phyloP scores from a whole-genome alignment of 345 rosid species.

The Kernera saxatilis region DNA sequence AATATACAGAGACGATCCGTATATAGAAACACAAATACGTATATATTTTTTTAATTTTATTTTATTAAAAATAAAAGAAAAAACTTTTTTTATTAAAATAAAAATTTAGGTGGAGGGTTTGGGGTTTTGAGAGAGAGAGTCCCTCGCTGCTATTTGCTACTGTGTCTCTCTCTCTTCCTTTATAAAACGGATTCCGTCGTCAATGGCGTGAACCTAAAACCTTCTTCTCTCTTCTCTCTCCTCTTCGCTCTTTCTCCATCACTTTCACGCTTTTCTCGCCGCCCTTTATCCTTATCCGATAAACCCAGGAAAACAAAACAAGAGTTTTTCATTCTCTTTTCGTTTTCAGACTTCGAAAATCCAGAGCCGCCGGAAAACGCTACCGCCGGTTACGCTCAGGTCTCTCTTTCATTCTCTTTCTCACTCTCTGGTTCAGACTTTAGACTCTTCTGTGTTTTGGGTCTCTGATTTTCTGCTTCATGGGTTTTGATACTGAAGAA shows the following conservation, averaged over 20 bases:
- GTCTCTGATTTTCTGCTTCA: not conserved
- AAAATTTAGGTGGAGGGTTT: slow-evolving; percentile 25
- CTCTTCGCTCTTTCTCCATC: slow-evolving; percentile 2
- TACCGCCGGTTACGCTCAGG: not conserved
- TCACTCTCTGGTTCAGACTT: not conserved
- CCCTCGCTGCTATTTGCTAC: not conserved
- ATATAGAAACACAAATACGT: not conserved
- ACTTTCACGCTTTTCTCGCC: slow-evolving; percentile 22
- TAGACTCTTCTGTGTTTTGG: not conserved
- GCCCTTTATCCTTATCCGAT: slow-evolving; percentile 26
- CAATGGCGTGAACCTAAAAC: slow-evolving; percentile 25
- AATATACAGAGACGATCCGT: not conserved
- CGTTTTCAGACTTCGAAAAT: not conserved
- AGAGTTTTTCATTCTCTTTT: not conserved
- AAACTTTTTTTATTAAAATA: no score
- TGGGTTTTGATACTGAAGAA: not conserved
- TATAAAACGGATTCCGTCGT: slow-evolving; percentile 24
- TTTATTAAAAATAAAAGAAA: no score
- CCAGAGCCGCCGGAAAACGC: not conserved
- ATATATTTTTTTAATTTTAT: not conserved
- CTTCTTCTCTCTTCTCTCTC: not conserved
- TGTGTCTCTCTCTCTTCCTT: slow-evolving; percentile 5
- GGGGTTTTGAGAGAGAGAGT: slow-evolving; percentile 19
- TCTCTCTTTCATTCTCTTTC: not conserved
- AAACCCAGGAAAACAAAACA: not conserved